Conservation (phyloP, 2,329 filamentous ascomycete genomes). For the Alternaria brassicae region DNA sequence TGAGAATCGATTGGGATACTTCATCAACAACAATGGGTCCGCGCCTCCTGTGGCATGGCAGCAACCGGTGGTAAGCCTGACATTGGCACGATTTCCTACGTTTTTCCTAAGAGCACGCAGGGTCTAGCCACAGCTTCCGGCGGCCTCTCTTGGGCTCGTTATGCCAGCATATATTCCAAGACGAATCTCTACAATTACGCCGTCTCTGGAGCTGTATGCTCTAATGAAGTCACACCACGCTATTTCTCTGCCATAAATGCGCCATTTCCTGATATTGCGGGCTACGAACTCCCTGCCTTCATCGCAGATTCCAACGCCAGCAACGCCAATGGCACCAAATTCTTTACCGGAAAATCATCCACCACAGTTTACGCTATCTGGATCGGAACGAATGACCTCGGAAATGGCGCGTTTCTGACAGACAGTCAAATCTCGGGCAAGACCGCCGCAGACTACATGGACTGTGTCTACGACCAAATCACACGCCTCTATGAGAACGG, state of each 20-base stretch:
- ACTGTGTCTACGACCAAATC: conserved; percentile 71
- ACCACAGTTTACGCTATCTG: conserved; percentile 77
- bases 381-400: conserved; percentile 84
- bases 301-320: conserved; percentile 52
- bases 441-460: conserved; percentile 69
- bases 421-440: conserved; percentile 67
- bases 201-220: conserved; percentile 74
- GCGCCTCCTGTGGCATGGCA: conserved; percentile 69
- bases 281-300: conserved; percentile 58
- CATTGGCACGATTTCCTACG: neutral
- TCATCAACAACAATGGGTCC: conserved; percentile 61
- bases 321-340: conserved; percentile 47
- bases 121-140: conserved; percentile 66
- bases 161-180: conserved; percentile 66
- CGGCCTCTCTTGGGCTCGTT: conserved; percentile 73
- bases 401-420: conserved; percentile 68
- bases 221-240: conserved; percentile 70
- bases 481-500: conserved; percentile 70
- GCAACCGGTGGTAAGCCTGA: conserved; percentile 52
- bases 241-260: conserved; percentile 59
- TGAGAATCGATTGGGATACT: conserved; percentile 71
- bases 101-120: conserved; percentile 20
- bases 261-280: conserved; percentile 64
- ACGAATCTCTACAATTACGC: conserved; percentile 71
- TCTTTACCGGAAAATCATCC: conserved; percentile 57